These are phyloP conservation scores for Eimeria zaria DNA, from an alignment of 169 alveolate species.

Conservation along the genomic window DNA sequence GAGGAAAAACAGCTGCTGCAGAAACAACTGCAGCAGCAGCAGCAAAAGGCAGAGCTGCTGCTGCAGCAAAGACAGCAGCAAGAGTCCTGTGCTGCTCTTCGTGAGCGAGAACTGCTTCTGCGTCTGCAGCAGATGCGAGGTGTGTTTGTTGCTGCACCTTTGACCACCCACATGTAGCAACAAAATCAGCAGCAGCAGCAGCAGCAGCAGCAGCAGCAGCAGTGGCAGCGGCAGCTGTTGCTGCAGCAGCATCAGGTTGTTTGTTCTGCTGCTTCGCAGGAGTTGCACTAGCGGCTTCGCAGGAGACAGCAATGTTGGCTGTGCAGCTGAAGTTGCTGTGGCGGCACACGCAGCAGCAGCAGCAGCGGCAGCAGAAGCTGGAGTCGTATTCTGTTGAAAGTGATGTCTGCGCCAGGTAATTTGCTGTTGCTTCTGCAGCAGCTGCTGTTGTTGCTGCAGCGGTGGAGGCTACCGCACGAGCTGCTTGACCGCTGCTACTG, in stretches of 20 bases:
- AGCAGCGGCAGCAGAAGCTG: conserved; percentile 23
- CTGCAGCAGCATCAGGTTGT: not conserved
- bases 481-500: not conserved
- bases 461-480: not conserved
- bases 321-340: conserved; percentile 18
- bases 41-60: conserved; percentile 40
- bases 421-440: conserved; percentile 18
- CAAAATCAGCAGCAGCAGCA: not conserved
- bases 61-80: conserved; percentile 43
- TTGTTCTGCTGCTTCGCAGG: conserved; percentile 23
- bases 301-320: conserved; percentile 24
- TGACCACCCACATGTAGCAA: not conserved
- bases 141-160: not conserved
- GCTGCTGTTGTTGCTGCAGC: conserved; percentile 28
- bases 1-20: conserved; percentile 24
- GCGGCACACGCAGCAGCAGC: conserved; percentile 17
- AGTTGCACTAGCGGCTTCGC: conserved; percentile 26
- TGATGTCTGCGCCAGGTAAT: not conserved
- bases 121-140: conserved; percentile 44
- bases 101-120: conserved; percentile 8
- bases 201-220: conserved; percentile 37
- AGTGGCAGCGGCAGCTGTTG: not conserved
- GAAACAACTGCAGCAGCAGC: conserved; percentile 40
- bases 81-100: conserved; percentile 33
- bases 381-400: not conserved